A percentile compares a stretch with the other conserved stretches of the same genome.
Evolutionary conservation across 495 filamentous ascomycete genomes (phyloP).

Genomic region (Neurospora africana): DNA sequence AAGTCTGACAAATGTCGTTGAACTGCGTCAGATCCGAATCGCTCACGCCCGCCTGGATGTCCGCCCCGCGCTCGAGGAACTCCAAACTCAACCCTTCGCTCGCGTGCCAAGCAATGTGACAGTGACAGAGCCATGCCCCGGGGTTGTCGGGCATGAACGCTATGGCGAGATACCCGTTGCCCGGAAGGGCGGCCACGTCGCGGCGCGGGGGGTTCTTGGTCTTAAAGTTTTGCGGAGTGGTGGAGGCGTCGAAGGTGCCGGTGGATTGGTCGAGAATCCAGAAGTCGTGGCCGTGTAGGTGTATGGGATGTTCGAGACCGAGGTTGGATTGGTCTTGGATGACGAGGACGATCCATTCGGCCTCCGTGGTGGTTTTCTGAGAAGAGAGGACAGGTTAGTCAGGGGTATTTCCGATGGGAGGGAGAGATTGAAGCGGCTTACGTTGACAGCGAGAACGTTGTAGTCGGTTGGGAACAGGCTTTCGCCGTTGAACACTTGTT

Average conservation of each 20-base stretch:
- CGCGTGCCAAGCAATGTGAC: conserved; percentile 20
- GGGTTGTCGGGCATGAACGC: conserved; percentile 48
- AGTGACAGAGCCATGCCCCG: conserved; percentile 18
- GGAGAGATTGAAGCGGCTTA: not conserved
- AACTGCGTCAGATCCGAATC: not conserved
- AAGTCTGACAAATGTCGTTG: conserved; percentile 1
- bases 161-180: conserved; percentile 36
- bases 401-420: not conserved
- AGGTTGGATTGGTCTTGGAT: conserved; percentile 10
- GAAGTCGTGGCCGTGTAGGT: conserved; percentile 18
- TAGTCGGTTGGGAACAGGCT: conserved; percentile 22
- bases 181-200: conserved; percentile 47
- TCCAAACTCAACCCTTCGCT: conserved; percentile 11
- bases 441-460: conserved; percentile 20
- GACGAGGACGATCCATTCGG: conserved; percentile 14
- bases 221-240: conserved; percentile 19
- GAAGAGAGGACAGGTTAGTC: not conserved
- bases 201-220: conserved; percentile 42
- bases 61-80: conserved; percentile 9
- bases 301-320: conserved; percentile 16
- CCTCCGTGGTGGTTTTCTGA: not conserved
- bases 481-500: conserved; percentile 14
- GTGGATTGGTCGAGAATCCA: conserved; percentile 10
- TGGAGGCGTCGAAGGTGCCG: conserved; percentile 1
- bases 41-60: not conserved